These are phyloP conservation scores for Colletotrichum sp. DNA, from an alignment of 2,329 filamentous ascomycete species.

Conservation along the genomic window DNA sequence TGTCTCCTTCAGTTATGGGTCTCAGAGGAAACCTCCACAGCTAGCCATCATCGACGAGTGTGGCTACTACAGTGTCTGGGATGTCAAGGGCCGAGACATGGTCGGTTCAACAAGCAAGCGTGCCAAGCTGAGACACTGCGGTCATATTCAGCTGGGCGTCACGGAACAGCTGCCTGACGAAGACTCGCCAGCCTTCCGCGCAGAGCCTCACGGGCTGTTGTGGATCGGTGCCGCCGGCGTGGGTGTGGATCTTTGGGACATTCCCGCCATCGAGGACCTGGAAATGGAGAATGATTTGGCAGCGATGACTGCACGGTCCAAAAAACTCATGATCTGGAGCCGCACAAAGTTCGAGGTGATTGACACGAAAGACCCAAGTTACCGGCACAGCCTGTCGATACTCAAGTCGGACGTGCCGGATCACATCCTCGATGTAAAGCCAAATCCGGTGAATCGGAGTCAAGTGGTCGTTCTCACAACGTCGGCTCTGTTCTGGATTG, in stretches of 20 bases:
- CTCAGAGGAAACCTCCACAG: conserved; percentile 55
- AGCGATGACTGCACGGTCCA: conserved; percentile 11
- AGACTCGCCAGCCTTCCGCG: conserved; percentile 26
- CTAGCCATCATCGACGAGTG: conserved; percentile 68
- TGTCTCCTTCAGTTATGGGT: conserved; percentile 65
- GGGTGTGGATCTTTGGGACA: conserved; percentile 26
- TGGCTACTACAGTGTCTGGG: conserved; percentile 73
- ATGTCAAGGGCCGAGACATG: conserved; percentile 48
- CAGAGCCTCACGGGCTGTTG: conserved; percentile 46
- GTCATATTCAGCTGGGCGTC: conserved; percentile 47
- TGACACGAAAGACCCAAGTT: conserved; percentile 36
- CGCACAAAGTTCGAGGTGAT: conserved; percentile 36
- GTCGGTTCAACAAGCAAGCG: conserved; percentile 36
- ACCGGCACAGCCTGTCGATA: conserved; percentile 23
- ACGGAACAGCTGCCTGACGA: conserved; percentile 34
- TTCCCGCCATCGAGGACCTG: conserved; percentile 12
- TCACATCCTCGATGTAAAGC: conserved; percentile 59
- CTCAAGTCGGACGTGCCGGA: conserved; percentile 33
- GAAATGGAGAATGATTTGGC: not conserved
- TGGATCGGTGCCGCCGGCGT: conserved; percentile 38
- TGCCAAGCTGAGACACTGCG: conserved; percentile 39
- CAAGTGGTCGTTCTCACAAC: conserved; percentile 66
- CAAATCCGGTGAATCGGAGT: conserved; percentile 47
- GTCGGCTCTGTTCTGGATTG: conserved; percentile 52
- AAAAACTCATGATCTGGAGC: conserved; percentile 40